Evolutionary conservation across 306 rosid genomes (phyloP).

Genomic region (Citrullus amarus): DNA sequence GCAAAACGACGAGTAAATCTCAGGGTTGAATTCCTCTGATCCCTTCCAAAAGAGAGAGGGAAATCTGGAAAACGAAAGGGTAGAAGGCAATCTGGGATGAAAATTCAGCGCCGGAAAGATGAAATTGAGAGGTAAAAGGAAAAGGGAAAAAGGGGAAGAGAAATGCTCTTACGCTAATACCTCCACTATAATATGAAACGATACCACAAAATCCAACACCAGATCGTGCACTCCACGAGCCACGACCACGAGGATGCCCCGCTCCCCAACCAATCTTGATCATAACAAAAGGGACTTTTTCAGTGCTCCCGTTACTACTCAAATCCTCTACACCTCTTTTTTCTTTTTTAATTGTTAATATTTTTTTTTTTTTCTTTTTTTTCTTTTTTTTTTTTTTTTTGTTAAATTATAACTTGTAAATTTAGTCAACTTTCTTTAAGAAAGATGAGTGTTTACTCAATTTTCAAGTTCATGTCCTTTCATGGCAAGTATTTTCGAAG

Average conservation of each 20-base stretch:
- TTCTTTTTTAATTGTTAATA: too few species aligned
- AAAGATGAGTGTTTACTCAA: too few species aligned
- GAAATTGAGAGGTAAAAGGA: neutral
- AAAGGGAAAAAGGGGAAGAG: neutral
- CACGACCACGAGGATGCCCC: neutral
- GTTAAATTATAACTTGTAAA: too few species aligned
- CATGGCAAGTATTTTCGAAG: too few species aligned
- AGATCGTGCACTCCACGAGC: conserved; percentile 13
- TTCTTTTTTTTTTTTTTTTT: neutral
- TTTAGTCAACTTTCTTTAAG: too few species aligned
- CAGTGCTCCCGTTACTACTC: neutral
- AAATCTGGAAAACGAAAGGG: neutral
- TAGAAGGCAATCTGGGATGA: neutral
- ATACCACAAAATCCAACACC: neutral
- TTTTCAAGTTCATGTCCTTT: too few species aligned
- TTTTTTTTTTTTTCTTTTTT: neutral
- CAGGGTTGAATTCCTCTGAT: neutral
- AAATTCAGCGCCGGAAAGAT: neutral
- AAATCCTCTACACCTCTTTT: neutral
- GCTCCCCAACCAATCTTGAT: neutral
- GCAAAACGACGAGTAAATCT: neutral
- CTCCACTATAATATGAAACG: neutral
- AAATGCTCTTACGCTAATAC: neutral
- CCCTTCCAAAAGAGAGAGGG: neutral
- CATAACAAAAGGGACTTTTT: neutral